phyloP scores from a whole-genome alignment of 192 early-diverging fungal genomes.

The Entrophospora sp. region DNA sequence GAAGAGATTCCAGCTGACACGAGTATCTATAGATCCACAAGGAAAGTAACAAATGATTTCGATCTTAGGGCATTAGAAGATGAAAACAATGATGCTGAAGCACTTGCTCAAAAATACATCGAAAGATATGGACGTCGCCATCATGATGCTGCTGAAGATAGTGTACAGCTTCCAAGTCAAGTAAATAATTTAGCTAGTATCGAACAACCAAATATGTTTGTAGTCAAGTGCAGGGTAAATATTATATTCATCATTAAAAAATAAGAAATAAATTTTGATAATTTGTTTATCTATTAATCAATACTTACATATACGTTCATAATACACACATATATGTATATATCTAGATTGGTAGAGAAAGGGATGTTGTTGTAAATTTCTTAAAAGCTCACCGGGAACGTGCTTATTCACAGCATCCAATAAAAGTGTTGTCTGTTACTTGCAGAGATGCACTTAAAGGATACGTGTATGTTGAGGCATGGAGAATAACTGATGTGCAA shows the following conservation, averaged over 20 bases:
- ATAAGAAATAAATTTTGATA: neutral
- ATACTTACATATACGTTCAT: too few relatives aligned
- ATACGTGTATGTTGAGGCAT: constrained; percentile 89
- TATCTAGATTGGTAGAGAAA: constrained; percentile 75
- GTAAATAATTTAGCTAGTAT: constrained; percentile 71
- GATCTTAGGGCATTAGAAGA: constrained; percentile 55
- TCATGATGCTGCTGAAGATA: constrained; percentile 37
- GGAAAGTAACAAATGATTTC: constrained; percentile 43
- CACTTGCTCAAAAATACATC: constrained; percentile 64
- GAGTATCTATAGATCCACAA: constrained; percentile 6
- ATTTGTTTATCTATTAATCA: neutral
- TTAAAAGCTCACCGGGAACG: constrained; percentile 70
- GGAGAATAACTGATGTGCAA: constrained; percentile 68
- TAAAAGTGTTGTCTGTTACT: constrained; percentile 75
- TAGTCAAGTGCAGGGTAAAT: constrained; percentile 65
- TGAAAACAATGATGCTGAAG: constrained; percentile 76
- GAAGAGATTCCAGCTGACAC: constrained; percentile 55
- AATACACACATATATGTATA: neutral
- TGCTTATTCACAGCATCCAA: constrained; percentile 46
- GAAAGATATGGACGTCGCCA: constrained; percentile 64
- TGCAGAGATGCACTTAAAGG: constrained; percentile 76
- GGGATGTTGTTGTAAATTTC: constrained; percentile 70
- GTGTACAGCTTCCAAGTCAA: constrained; percentile 60
- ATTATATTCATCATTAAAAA: neutral
- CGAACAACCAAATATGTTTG: constrained; percentile 86